Base-by-base conservation (phyloP, 2,329 filamentous ascomycete genomes). In the Pyricularia sp. region DNA sequence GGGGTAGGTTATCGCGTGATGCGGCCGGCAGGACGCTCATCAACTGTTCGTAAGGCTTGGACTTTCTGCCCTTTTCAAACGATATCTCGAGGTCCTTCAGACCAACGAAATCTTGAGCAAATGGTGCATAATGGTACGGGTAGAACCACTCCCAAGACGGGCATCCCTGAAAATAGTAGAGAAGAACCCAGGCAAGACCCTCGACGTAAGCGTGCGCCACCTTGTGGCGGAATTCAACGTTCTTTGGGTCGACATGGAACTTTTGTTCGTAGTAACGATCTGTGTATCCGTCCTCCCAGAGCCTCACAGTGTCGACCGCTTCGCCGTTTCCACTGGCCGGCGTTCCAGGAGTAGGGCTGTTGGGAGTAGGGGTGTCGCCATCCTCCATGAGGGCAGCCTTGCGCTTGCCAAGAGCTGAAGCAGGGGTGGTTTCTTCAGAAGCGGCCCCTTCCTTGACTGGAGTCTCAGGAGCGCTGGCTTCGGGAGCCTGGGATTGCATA, bases 121-220 rank as follows among this genome's bases (percentile, higher is more conserved):
- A 99, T 3, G 96, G 94, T 1, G 94, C 96, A 73, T 99, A 99
- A 74, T 99, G 94, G 72, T 97, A 96, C 0, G 94, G 94, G 73
- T 97, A 99, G 75, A 94, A 99, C 94, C 94, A 99, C 64, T 93
- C 96, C 94, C 96, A 99, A 0, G 92, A 97, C 26, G 94, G 92
- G 71, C 94, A 99, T 30, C 94, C 94, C 76, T 99, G 94, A 75
- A 97, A 96, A 75, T 99, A 99, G 77, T 99, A 99, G 44, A 93
- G 81, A 63, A 99, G 79, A 53, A 99, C 94, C 94, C 96, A 99
- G 26, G 89, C 89, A 10, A 99, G 83, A 44, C 94, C 94, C 78
- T 97, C 92, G 13, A 93, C 92, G 74, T 99, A 99, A n/a, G 90
- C 86, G 64, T 86, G 85, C 44, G 89, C 94, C 65, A 99, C 96